phyloP scores from a whole-genome alignment of 495 filamentous ascomycete species.

The Elaphomyces granulatus region DNA sequence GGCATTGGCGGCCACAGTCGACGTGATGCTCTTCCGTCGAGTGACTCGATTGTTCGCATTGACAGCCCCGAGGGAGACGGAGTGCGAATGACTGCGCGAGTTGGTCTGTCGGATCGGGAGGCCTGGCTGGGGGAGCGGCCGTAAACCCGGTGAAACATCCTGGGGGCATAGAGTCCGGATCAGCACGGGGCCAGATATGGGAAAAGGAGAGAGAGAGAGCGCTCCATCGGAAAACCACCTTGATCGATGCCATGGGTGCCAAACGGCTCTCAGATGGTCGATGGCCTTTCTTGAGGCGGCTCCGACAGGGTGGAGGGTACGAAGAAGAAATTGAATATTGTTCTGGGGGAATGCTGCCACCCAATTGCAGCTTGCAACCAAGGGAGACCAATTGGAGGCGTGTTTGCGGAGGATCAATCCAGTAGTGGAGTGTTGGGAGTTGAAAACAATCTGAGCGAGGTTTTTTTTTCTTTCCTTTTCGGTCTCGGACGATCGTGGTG shows the following conservation, averaged over 20 bases:
- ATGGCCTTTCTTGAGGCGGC: slow-evolving; percentile 17
- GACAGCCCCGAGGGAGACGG: slow-evolving; percentile 61
- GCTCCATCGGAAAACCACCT: slow-evolving; percentile 15
- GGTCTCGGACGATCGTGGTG: too few species aligned
- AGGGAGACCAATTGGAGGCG: too few species aligned
- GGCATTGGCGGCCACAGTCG: slow-evolving; percentile 56
- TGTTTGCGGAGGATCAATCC: too few species aligned
- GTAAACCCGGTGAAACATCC: slow-evolving; percentile 32
- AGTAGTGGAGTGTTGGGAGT: too few species aligned
- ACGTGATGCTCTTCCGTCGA: slow-evolving; percentile 85
- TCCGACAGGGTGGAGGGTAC: slow-evolving; percentile 2
- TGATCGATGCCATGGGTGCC: slow-evolving; percentile 33
- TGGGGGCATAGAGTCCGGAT: slow-evolving; percentile 5
- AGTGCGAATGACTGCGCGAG: slow-evolving; percentile 69
- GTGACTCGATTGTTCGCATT: slow-evolving; percentile 75
- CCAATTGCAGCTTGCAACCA: too few species aligned
- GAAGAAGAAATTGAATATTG: background rate
- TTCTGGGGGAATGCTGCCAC: slow-evolving; percentile 1
- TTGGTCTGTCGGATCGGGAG: slow-evolving; percentile 21
- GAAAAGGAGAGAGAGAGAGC: background rate
- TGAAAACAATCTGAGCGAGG: too few species aligned
- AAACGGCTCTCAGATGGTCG: slow-evolving; percentile 21
- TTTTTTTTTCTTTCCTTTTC: too few species aligned
- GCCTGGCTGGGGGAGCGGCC: slow-evolving; percentile 25
- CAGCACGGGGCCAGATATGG: slow-evolving; percentile 6